Base-by-base conservation (phyloP, 805 yeast genomes). In the Candida michaelii region DNA sequence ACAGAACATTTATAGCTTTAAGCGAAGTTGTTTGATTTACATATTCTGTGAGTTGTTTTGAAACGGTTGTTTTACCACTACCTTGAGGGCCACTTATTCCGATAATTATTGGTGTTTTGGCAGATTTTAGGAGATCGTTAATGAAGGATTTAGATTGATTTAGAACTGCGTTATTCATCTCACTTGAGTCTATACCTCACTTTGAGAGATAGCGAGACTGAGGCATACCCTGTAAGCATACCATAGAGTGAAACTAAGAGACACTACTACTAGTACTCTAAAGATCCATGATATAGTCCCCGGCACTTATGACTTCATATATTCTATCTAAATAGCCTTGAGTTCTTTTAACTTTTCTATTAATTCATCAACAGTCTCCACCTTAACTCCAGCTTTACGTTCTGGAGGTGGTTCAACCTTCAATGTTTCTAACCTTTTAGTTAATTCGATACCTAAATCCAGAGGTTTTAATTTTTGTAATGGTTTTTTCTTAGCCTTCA, bases 401-500 rank as follows among this genome's bases (percentile, higher is more conserved):
- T 74, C 73, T 15, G 90, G 82, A 18, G 99, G 99, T 61, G 93
- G 97, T 53, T 82, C 82, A 12, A 93, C 83, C 59, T 81, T 78
- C 45, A 87, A 57, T 2, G 82, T 72, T 59, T 86, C 82, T 46
- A 90, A 66, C 55, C 91, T 79, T 27, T 78, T 76, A 24, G 77
- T 62, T 9, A 80, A 59, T 33, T 83, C 85, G 25, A 85, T 74
- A n/a, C 83, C 85, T 46, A 87, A 77, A 53, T 86, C 95, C 15
- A 82, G 65, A 13, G 69, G 63, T 69, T 76, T 66, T 64, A 79
- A 62, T 58, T 79, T 73, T 53, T 81, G 88, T 61, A 90, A 73
- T 3, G 96, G 96, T 74, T 89, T 90, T 80, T 90, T 90, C 74
- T 93, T 93, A 43, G 98, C 98, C 74, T 93, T 93, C 98, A 93